phyloP scores from a whole-genome alignment of 768 basidiomycete species.

The Sarcodon sp. region DNA sequence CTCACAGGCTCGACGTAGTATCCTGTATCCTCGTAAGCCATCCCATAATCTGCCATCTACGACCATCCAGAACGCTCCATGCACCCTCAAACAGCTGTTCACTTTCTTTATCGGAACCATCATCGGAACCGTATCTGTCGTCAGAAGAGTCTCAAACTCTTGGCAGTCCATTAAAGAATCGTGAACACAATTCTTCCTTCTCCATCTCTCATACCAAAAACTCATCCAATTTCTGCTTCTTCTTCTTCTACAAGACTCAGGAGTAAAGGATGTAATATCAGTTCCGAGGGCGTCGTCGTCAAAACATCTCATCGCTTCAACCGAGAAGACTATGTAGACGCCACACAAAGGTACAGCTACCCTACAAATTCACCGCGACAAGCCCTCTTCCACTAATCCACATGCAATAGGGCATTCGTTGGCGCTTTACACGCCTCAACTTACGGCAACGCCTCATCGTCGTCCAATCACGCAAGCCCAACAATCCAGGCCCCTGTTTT shows the following conservation, averaged over 20 bases:
- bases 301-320: conserved; percentile 50
- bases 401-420: neutral
- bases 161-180: conserved; percentile 38
- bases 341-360: conserved; percentile 48
- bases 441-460: too few relatives aligned
- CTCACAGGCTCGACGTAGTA: too few relatives aligned
- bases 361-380: neutral
- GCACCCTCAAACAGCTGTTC: conserved; percentile 27
- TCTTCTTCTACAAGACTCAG: conserved; percentile 30
- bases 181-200: conserved; percentile 25
- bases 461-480: too few relatives aligned
- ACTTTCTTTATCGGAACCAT: conserved; percentile 32
- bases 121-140: conserved; percentile 25
- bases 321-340: conserved; percentile 55
- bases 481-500: too few relatives aligned
- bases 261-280: conserved; percentile 41
- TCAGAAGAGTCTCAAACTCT: conserved; percentile 25
- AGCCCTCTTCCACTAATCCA: neutral
- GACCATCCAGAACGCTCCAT: too few relatives aligned
- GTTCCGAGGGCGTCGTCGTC: conserved; percentile 47
- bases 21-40: too few relatives aligned
- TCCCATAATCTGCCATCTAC: too few relatives aligned
- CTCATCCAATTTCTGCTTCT: neutral
- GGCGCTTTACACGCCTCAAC: too few relatives aligned
- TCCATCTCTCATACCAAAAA: neutral